A percentile compares a stretch with the other conserved stretches of the same genome.
These are phyloP conservation scores for Abrus pulchellus DNA, from an alignment of 306 rosid genomes.

Conservation along the genomic window DNA sequence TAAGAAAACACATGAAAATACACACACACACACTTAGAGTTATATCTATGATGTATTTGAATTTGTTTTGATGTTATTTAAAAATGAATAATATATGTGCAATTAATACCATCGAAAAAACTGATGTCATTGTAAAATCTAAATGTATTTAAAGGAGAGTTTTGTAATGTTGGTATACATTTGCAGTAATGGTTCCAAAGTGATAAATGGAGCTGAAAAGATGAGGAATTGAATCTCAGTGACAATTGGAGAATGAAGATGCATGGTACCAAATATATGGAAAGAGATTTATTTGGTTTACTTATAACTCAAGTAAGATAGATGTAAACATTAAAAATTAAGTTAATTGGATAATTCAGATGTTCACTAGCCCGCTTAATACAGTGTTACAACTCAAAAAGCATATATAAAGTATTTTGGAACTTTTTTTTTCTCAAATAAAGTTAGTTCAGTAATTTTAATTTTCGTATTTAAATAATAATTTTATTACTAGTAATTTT, in stretches of 20 bases:
- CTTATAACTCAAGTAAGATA: not conserved
- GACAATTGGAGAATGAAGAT: not conserved
- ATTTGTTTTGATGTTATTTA: not conserved
- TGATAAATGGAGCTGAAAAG: not conserved
- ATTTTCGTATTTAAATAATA: too few species aligned
- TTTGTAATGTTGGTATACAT: not conserved
- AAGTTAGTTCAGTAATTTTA: too few species aligned
- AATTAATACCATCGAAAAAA: not conserved
- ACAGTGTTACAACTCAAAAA: too few species aligned
- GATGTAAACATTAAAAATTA: not conserved
- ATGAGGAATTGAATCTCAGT: not conserved
- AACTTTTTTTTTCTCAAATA: too few species aligned
- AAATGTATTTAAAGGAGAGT: not conserved
- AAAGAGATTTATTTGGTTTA: too few species aligned
- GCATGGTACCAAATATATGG: not conserved
- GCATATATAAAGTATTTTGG: too few species aligned
- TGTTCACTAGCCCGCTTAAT: too few species aligned
- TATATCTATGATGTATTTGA: not conserved
- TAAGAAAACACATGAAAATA: too few species aligned
- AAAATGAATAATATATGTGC: not conserved
- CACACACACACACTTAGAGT: not conserved
- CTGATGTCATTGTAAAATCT: not conserved
- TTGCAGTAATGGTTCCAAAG: not conserved
- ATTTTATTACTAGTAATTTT: too few species aligned
- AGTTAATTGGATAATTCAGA: not conserved